Conservation (phyloP, 371 early-diverging fungal genomes). For the Mortierella sp. region DNA sequence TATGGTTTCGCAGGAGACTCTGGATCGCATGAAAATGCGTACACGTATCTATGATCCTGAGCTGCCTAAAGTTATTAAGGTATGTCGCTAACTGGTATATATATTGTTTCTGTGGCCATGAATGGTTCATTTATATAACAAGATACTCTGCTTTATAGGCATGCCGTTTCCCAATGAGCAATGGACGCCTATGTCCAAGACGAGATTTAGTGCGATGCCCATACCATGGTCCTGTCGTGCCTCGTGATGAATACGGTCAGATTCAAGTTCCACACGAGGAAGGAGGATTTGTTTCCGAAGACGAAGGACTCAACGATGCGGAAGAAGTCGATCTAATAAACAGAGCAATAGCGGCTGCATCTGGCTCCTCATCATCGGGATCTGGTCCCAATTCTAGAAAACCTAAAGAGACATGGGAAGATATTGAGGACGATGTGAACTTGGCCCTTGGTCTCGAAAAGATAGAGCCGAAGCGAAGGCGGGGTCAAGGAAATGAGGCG, state of each 20-base stretch:
- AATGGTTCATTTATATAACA: not conserved
- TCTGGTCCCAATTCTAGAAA: constrained; percentile 4
- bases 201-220: constrained; percentile 80
- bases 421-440: constrained; percentile 69
- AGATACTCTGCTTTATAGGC: constrained; percentile 39
- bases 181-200: constrained; percentile 77
- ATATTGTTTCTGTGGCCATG: not conserved
- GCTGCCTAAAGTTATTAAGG: constrained; percentile 60
- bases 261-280: constrained; percentile 42
- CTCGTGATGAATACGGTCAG: constrained; percentile 72
- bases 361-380: constrained; percentile 12
- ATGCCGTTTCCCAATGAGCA: constrained; percentile 75
- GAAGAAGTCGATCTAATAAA: constrained; percentile 26
- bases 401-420: constrained; percentile 63
- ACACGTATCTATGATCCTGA: constrained; percentile 62
- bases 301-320: constrained; percentile 23
- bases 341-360: constrained; percentile 32
- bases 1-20: constrained; percentile 65
- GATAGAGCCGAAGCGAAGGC: constrained; percentile 43
- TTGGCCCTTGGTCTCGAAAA: constrained; percentile 59
- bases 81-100: constrained; percentile 5
- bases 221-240: constrained; percentile 77
- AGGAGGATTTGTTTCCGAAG: constrained; percentile 26
- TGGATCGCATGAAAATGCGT: constrained; percentile 66
- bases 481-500: constrained; percentile 30